Evolutionary conservation across 139 green algal species (phyloP).

Genomic region (Choricystis sp.): DNA sequence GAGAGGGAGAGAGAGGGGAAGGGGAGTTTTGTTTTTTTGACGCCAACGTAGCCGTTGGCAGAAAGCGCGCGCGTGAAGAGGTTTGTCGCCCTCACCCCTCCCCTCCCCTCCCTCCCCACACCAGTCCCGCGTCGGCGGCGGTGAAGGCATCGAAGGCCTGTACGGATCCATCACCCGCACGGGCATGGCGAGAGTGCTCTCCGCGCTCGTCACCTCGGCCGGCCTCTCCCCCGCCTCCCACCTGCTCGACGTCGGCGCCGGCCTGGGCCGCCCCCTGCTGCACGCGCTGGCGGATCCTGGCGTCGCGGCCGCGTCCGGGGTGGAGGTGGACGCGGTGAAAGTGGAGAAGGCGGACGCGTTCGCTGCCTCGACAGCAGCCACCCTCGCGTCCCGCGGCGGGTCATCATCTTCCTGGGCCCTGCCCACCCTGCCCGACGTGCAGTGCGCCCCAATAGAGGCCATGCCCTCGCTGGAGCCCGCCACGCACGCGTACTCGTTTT

Average conservation of each 20-base stretch:
- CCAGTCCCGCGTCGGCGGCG: slow-evolving; percentile 71
- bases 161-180: slow-evolving; percentile 68
- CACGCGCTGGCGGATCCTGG: slow-evolving; percentile 46
- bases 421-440: slow-evolving; percentile 20
- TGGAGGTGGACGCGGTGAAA: slow-evolving; percentile 77
- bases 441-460: slow-evolving; percentile 47
- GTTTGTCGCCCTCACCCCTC: too few species aligned
- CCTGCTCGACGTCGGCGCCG: slow-evolving; percentile 74
- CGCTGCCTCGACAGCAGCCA: slow-evolving; percentile 7
- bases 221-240: slow-evolving; percentile 32
- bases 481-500: slow-evolving; percentile 87
- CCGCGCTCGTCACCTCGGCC: slow-evolving; percentile 39
- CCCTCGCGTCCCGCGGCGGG: neutral
- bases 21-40: neutral
- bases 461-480: slow-evolving; percentile 40
- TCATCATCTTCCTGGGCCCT: neutral
- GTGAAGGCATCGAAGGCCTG: slow-evolving; percentile 78
- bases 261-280: slow-evolving; percentile 68
- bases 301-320: slow-evolving; percentile 28
- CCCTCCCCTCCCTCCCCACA: neutral
- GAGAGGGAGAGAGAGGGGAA: neutral
- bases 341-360: slow-evolving; percentile 64
- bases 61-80: too few species aligned
- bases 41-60: neutral
- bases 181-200: slow-evolving; percentile 58